A percentile compares a stretch with the other conserved stretches of the same genome.
Conservation (phyloP, 1,139 yeast genomes). For the Diutina siamensis region DNA sequence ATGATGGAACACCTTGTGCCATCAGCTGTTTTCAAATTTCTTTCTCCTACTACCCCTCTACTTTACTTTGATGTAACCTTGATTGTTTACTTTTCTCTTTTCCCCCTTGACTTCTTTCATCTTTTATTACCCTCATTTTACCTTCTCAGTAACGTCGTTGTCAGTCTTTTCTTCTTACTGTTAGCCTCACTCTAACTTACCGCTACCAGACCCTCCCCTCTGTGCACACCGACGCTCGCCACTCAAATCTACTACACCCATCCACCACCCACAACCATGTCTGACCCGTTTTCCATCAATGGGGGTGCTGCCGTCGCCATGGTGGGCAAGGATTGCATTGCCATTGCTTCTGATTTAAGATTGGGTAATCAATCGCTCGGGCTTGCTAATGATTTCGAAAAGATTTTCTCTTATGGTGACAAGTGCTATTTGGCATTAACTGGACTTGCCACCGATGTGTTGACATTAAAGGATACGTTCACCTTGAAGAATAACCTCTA, state of each 20-base stretch:
- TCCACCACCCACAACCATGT: conserved; percentile 26
- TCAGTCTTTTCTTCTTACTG: too few species aligned
- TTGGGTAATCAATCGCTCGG: conserved; percentile 92
- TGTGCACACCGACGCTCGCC: background rate
- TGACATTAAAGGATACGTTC: conserved; percentile 72
- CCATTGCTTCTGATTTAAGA: conserved; percentile 92
- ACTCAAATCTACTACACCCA: background rate
- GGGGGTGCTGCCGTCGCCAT: conserved; percentile 97
- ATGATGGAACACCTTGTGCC: too few species aligned
- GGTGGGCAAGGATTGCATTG: conserved; percentile 97
- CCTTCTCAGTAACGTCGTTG: too few species aligned
- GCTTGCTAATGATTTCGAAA: conserved; percentile 84
- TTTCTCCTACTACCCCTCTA: too few species aligned
- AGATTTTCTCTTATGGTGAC: conserved; percentile 70
- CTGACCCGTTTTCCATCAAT: conserved; percentile 39
- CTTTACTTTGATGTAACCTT: too few species aligned
- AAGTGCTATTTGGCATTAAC: conserved; percentile 84
- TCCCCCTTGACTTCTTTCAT: too few species aligned
- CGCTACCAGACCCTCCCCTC: too few species aligned
- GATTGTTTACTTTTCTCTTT: too few species aligned
- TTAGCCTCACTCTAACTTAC: too few species aligned
- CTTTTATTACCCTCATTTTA: too few species aligned
- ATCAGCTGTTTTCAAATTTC: too few species aligned
- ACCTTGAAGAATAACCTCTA: conserved; percentile 80
- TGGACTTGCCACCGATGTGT: conserved; percentile 91